These are phyloP conservation scores for Ophiocordyceps sinensis DNA, from an alignment of 2,329 filamentous ascomycete species.

Conservation along the genomic window DNA sequence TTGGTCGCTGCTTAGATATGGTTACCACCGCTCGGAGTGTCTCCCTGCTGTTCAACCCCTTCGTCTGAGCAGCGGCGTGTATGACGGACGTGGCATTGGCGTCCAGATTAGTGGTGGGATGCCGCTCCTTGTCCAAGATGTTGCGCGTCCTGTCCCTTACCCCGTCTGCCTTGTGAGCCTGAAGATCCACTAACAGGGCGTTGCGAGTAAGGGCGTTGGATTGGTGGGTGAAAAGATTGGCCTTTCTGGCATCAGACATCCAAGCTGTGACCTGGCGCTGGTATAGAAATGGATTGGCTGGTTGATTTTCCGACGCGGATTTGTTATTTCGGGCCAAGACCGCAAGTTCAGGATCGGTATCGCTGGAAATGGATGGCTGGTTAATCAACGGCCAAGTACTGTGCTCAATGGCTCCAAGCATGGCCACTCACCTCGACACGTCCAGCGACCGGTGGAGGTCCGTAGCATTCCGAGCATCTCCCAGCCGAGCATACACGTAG, in stretches of 20 bases:
- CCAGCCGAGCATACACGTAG: conserved; percentile 54
- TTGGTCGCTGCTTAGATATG: conserved; percentile 57
- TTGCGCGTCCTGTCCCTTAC: conserved; percentile 34
- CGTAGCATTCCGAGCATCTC: conserved; percentile 50
- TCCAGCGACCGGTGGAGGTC: conserved; percentile 47
- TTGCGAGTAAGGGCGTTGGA: conserved; percentile 41
- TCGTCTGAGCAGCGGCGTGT: conserved; percentile 59
- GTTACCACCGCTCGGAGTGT: conserved; percentile 56
- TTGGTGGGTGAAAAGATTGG: conserved; percentile 62
- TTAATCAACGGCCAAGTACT: background rate
- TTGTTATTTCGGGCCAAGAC: conserved; percentile 46
- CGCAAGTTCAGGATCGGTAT: conserved; percentile 51
- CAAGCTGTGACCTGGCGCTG: conserved; percentile 46
- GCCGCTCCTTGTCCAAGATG: conserved; percentile 16
- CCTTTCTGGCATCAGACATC: conserved; percentile 35
- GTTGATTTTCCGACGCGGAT: conserved; percentile 24
- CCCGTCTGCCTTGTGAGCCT: conserved; percentile 53
- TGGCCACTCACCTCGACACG: conserved; percentile 39
- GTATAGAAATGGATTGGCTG: conserved; percentile 51
- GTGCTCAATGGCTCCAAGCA: too few relatives aligned
- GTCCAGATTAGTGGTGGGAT: conserved; percentile 16
- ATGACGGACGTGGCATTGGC: conserved; percentile 31
- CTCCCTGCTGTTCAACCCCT: conserved; percentile 47
- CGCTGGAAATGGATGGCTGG: conserved; percentile 23
- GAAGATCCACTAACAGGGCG: conserved; percentile 46